Conservation (phyloP, 2,329 filamentous ascomycete species). For the Fusarium secorum region DNA sequence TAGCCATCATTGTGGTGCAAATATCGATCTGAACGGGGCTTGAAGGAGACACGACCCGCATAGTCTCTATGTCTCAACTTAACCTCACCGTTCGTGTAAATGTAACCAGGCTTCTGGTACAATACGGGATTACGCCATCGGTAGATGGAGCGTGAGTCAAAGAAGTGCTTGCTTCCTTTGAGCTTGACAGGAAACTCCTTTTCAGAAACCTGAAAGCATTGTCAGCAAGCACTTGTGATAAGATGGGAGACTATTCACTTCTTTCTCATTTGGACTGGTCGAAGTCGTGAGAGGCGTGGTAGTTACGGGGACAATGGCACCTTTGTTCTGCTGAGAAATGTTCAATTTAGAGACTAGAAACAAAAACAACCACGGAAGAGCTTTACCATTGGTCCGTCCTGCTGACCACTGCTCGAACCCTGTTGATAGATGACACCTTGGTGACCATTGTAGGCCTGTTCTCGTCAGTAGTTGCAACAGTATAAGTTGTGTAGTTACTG, state of each 20-base stretch:
- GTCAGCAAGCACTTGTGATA: slow-evolving; percentile 5
- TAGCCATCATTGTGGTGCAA: slow-evolving; percentile 40
- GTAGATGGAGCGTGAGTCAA: slow-evolving; percentile 29
- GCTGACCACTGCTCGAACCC: slow-evolving; percentile 30
- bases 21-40: slow-evolving; percentile 39
- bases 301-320: slow-evolving; percentile 21
- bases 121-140: slow-evolving; percentile 36
- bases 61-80: slow-evolving; percentile 36
- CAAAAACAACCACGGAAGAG: slow-evolving; percentile 42
- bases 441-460: slow-evolving; percentile 29
- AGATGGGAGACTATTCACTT: slow-evolving; percentile 19
- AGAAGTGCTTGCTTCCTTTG: slow-evolving; percentile 37
- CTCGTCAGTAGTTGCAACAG: slow-evolving; percentile 1
- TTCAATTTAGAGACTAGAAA: slow-evolving; percentile 40
- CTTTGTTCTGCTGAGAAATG: slow-evolving; percentile 36
- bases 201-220: slow-evolving; percentile 19
- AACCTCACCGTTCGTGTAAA: slow-evolving; percentile 21
- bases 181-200: slow-evolving; percentile 41
- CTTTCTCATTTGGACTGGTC: slow-evolving; percentile 22
- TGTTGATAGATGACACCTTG: slow-evolving; percentile 34
- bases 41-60: slow-evolving; percentile 34
- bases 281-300: slow-evolving; percentile 11
- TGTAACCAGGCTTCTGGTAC: slow-evolving; percentile 37
- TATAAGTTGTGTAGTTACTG: background rate
- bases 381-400: slow-evolving; percentile 42